phyloP scores from a whole-genome alignment of 768 basidiomycete species.

The Hericium rajendrae region DNA sequence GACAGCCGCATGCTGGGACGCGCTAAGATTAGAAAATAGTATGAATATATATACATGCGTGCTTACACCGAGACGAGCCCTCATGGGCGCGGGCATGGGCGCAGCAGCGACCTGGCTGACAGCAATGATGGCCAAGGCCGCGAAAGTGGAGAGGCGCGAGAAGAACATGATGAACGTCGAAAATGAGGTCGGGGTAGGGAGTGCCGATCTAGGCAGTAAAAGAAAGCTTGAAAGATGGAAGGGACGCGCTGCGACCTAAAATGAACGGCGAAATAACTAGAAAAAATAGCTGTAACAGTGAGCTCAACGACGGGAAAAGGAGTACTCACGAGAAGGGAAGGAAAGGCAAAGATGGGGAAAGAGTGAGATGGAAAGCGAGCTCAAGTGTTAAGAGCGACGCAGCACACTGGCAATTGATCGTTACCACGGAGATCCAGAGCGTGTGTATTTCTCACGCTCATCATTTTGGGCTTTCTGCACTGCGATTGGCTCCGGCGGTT shows the following conservation, averaged over 20 bases:
- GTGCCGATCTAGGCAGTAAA: conserved; percentile 8
- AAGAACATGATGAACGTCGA: conserved; percentile 34
- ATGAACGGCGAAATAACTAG: conserved; percentile 6
- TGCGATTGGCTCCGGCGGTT: not conserved
- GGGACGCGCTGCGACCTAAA: conserved; percentile 27
- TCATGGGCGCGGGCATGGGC: conserved; percentile 33
- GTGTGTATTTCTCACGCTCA: not conserved
- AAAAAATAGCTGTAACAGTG: conserved; percentile 4
- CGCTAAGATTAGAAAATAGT: too few relatives aligned
- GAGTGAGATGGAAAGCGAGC: conserved; percentile 6
- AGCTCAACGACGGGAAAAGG: not conserved
- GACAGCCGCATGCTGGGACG: too few relatives aligned
- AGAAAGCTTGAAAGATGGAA: conserved; percentile 9
- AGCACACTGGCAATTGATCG: not conserved
- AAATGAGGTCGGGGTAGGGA: conserved; percentile 14
- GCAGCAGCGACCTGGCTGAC: conserved; percentile 32
- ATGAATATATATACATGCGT: not conserved
- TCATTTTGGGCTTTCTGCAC: not conserved
- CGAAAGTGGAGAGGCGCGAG: conserved; percentile 28
- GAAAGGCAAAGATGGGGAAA: conserved; percentile 7
- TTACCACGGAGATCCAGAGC: not conserved
- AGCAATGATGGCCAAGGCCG: conserved; percentile 33
- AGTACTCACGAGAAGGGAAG: conserved; percentile 1
- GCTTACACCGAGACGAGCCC: conserved; percentile 21
- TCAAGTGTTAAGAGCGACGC: conserved; percentile 4